Conservation (phyloP, 2,329 filamentous ascomycete genomes). For the Pestalotiopsis sp. region DNA sequence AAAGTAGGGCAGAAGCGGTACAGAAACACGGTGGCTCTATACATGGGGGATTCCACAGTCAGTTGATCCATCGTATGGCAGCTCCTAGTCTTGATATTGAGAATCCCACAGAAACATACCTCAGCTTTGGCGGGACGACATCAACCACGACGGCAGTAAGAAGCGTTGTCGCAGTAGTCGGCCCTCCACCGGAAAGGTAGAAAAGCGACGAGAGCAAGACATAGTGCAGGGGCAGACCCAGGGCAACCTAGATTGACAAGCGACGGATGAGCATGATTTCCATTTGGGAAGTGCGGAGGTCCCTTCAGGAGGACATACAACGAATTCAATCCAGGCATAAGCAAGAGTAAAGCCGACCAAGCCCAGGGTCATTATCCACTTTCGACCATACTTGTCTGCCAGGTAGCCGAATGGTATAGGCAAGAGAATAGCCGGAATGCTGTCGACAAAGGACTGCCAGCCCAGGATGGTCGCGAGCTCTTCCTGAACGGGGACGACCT, state of each 20-base stretch:
- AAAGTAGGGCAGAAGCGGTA: conserved; percentile 6
- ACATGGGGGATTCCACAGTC: neutral
- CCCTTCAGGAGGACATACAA: conserved; percentile 1
- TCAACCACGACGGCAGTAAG: conserved; percentile 1
- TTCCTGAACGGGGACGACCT: conserved; percentile 16
- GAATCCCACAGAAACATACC: neutral
- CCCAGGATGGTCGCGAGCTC: conserved; percentile 15
- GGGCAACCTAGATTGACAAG: neutral
- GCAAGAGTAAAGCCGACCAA: conserved; percentile 12
- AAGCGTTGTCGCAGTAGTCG: neutral
- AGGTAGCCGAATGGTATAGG: conserved; percentile 15
- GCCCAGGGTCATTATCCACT: conserved; percentile 14
- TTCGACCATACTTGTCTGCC: conserved; percentile 15
- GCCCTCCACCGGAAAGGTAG: neutral
- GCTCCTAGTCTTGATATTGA: neutral
- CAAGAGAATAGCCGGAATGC: conserved; percentile 15
- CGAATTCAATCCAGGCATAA: conserved; percentile 9
- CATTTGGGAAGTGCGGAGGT: neutral
- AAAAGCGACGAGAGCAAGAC: conserved; percentile 3
- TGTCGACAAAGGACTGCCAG: conserved; percentile 18
- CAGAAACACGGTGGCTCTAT: conserved; percentile 3
- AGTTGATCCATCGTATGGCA: neutral
- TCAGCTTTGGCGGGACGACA: conserved; percentile 3
- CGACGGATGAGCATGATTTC: neutral
- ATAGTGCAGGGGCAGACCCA: neutral